Evolutionary conservation across 164 flowering plant species (phyloP).

Genomic region (Taxillus chinensis): DNA sequence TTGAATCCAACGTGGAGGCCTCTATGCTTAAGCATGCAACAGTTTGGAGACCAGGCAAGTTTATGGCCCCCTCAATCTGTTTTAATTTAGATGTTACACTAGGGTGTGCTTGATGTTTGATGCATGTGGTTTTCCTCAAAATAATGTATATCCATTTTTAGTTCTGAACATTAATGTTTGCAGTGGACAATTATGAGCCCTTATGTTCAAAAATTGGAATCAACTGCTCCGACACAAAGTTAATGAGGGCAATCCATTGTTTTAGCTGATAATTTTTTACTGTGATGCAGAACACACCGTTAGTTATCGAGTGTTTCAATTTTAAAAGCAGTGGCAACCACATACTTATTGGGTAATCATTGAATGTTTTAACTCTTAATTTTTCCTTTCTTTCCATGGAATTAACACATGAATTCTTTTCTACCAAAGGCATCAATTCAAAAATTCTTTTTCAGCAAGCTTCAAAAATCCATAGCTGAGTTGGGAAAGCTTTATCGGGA

Average conservation of each 20-base stretch:
- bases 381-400: neutral
- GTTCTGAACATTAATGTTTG: too few species aligned
- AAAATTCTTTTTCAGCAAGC: conserved; percentile 31
- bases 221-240: too few species aligned
- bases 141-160: too few species aligned
- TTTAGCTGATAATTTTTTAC: neutral
- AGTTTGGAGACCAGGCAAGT: conserved; percentile 71
- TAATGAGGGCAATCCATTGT: neutral
- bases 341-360: conserved; percentile 62
- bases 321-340: conserved; percentile 79
- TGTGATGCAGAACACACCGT: conserved; percentile 64
- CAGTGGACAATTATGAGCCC: too few species aligned
- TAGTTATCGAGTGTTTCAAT: conserved; percentile 82
- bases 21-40: conserved; percentile 53
- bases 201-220: too few species aligned
- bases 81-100: neutral
- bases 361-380: neutral
- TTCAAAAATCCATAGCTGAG: conserved; percentile 63
- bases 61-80: conserved; percentile 1
- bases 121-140: conserved; percentile 1
- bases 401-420: neutral
- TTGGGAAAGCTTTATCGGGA: conserved; percentile 48
- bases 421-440: neutral
- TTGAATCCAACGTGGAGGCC: conserved; percentile 79
- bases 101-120: neutral